Conservation (phyloP, 306 rosid species). For the Acacia melanoxylon region DNA sequence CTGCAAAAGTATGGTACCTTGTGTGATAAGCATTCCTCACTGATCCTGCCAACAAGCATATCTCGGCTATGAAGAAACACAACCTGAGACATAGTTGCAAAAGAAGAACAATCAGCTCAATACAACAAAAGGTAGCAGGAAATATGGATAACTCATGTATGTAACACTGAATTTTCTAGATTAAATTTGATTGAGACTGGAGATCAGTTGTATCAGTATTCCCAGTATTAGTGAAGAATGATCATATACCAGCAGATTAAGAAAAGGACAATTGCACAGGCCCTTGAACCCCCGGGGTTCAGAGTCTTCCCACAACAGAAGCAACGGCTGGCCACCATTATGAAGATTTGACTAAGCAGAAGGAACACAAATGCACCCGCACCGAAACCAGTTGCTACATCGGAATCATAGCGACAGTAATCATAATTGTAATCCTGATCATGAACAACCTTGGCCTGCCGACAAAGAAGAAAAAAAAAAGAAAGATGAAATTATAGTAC, state of each 20-base stretch:
- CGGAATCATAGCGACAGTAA: conserved; percentile 78
- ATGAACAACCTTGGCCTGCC: conserved; percentile 61
- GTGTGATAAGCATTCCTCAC: conserved; percentile 93
- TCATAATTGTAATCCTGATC: conserved; percentile 49
- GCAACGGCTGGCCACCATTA: conserved; percentile 95
- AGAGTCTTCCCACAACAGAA: conserved; percentile 95
- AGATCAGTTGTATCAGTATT: neutral
- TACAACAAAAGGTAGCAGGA: neutral
- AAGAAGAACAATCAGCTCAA: conserved; percentile 17
- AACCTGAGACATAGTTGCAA: conserved; percentile 48
- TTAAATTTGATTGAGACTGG: conserved; percentile 14
- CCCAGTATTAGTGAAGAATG: conserved; percentile 5
- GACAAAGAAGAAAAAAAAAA: neutral
- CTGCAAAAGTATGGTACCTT: conserved; percentile 60
- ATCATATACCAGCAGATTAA: conserved; percentile 80
- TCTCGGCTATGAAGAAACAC: conserved; percentile 88
- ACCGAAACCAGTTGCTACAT: conserved; percentile 88
- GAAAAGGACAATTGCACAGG: conserved; percentile 83
- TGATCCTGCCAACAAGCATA: conserved; percentile 90
- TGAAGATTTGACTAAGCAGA: conserved; percentile 64
- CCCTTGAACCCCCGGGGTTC: conserved; percentile 89
- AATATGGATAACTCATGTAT: neutral
- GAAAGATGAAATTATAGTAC: neutral
- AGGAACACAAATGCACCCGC: conserved; percentile 92
- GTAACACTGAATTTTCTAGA: neutral